phyloP scores from a whole-genome alignment of 805 yeast species.

The Candida insectorum region DNA sequence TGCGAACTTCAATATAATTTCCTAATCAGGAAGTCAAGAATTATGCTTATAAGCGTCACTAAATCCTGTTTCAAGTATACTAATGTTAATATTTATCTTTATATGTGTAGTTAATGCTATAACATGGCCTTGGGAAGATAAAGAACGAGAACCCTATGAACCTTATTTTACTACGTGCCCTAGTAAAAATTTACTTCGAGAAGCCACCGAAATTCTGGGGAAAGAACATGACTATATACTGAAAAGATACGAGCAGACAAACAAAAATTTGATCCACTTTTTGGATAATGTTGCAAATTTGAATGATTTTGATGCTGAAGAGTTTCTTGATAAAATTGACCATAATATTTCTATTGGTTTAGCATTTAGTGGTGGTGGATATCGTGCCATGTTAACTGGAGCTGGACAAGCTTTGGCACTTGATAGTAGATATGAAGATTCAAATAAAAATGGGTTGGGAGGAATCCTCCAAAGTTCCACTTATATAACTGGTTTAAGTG shows the following conservation, averaged over 20 bases:
- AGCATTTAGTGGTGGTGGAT: conserved; percentile 31
- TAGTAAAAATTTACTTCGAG: conserved; percentile 19
- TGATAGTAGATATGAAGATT: conserved; percentile 31
- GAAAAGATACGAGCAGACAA: conserved; percentile 25
- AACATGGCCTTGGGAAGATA: conserved; percentile 6
- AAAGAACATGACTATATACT: conserved; percentile 25
- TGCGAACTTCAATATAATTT: too few relatives aligned
- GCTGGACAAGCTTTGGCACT: conserved; percentile 42
- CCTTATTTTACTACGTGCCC: conserved; percentile 34
- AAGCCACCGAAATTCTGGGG: conserved; percentile 21
- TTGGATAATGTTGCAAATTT: conserved; percentile 27
- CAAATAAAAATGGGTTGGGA: conserved; percentile 30
- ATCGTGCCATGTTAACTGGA: conserved; percentile 38
- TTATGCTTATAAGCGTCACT: too few relatives aligned
- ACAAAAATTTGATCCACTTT: conserved; percentile 24
- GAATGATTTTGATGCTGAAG: conserved; percentile 28
- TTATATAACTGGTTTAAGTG: conserved; percentile 38
- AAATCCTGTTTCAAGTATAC: too few relatives aligned
- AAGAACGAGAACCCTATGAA: conserved; percentile 21
- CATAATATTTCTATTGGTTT: conserved; percentile 26
- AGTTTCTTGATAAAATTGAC: conserved; percentile 21
- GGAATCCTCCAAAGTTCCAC: conserved; percentile 39
- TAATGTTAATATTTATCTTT: too few relatives aligned
- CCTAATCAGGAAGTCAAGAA: too few relatives aligned
- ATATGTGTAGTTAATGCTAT: too few relatives aligned